Base-by-base conservation (phyloP, 1,284 basidiomycete genomes). In the Anthracocystis setariae region DNA sequence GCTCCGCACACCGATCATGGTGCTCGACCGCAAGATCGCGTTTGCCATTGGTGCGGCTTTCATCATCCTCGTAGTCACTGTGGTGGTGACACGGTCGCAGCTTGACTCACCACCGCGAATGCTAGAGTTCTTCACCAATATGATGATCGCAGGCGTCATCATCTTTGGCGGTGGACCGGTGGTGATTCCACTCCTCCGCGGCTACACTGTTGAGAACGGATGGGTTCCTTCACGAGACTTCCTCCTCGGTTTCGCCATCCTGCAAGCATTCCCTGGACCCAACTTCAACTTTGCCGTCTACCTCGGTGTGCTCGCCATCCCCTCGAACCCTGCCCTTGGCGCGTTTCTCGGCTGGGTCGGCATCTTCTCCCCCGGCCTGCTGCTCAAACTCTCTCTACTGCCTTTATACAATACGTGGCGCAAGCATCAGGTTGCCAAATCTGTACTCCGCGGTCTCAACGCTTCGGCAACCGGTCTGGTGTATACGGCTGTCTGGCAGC, bases 161-260 rank as follows among this genome's bases (percentile, higher is more conserved):
- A 87, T 88, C 61, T 88, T 88, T 72, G 88, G 88, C 18, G 88
- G 88, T 9, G 88, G 88, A 15, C 88, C 88, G 0, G 88, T 88
- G 8, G 87, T 88, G 32, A 87, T 88, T 60, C 88, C 88, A 2
- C 84, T 88, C 4, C 82, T 88, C 12, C 84, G 86, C 18, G 85
- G 86, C 52, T 89, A 88, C 73, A 86, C 86, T 3, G 87, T 88
- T n/a, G 84, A 85, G 12, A 85, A 85, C 17, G 87, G 83, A 37
- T 52, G 49, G 86, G 86, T 87, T 25, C 82, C 84, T 5, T 82
- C 86, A 23, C 85, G 87, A 32, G 87, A 88, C 79, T 88, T 89
- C 73, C 82, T 88, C 12, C 84, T 89, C 42, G 86, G 88, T 10
- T 85, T 89, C 37, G 87, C 88, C 12, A 85, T 88, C 60, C 73